phyloP scores from a whole-genome alignment of 441 rosid species.

The Omphalea diandra region DNA sequence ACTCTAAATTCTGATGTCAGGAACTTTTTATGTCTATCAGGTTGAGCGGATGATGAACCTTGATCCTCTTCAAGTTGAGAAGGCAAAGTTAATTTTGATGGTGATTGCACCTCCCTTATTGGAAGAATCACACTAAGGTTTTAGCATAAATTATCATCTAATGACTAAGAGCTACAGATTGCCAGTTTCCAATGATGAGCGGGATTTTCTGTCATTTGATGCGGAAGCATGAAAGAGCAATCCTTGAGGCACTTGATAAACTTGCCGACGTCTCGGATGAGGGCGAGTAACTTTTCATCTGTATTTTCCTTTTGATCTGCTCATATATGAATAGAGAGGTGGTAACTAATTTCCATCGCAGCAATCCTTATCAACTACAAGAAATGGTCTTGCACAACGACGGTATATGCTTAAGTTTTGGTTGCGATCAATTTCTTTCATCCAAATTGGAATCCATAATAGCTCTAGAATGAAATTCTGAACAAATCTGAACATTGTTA shows the following conservation, averaged over 20 bases:
- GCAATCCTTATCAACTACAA: background rate
- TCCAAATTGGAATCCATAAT: background rate
- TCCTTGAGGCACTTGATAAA: conserved; percentile 12
- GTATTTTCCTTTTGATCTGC: background rate
- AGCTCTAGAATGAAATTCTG: background rate
- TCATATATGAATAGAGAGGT: background rate
- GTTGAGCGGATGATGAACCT: conserved; percentile 24
- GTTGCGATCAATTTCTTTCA: background rate
- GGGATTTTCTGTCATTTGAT: conserved; percentile 5
- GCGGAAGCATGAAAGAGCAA: conserved; percentile 18
- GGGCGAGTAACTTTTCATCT: conserved; percentile 1
- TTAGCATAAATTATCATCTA: background rate
- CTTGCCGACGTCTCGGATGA: conserved; percentile 2
- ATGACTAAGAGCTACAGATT: conserved; percentile 10
- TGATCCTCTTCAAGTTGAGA: conserved; percentile 21
- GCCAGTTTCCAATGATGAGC: background rate
- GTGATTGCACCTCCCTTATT: conserved; percentile 17
- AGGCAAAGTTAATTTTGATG: conserved; percentile 22
- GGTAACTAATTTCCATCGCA: background rate
- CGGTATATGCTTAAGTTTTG: no score
- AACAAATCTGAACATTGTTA: background rate
- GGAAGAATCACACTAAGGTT: no score
- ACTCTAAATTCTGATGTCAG: conserved; percentile 11
- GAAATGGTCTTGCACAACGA: background rate
- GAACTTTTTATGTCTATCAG: conserved; percentile 20